Base-by-base conservation (phyloP, 2,329 filamentous ascomycete species). In the Cercospora berteroae region DNA sequence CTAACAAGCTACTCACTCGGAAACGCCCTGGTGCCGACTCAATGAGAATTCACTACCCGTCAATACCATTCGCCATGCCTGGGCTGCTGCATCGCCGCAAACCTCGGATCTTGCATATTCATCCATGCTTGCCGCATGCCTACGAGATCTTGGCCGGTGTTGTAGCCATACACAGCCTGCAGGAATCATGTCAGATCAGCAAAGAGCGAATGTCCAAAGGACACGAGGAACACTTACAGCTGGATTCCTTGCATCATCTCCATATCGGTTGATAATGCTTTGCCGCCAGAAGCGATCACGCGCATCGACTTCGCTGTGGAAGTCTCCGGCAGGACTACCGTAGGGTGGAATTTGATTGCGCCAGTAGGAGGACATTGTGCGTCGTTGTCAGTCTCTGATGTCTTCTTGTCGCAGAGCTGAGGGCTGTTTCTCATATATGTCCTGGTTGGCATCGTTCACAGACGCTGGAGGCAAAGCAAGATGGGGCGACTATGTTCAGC, bases 51-150 rank as follows among this genome's bases (percentile, higher is more conserved):
- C n/a, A n/a, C n/a, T n/a, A n/a, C n/a, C n/a, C n/a, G n/a, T 61
- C n/a, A 62, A 33, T 29, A 62, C 60, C 60, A 52, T 7, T 27
- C 60, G 9, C 60, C 60, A 36, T 33, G 23, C 13, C 18, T 16
- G 12, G 23, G n/a, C 6, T 27, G 12, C 60, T 62, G 60, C 60
- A 18, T 52, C n/a, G 60, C 60, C 9, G 60, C 60, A 7, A 29
- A 23, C 3, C 42, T 29, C n/a, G 42, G 60, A 25, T 62, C 42
- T 18, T 62, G 60, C 60, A 62, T 62, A 23, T 52, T 52, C 60
- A 62, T 62, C 20, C 20, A 62, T 23, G 23, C 60, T 27, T 62
- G 60, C 29, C 60, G 39, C 60, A 50, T 50, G 0, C 60, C 60
- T 31, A 27, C 33, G 9, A 48, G 27, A 18, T 29, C 25, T 12